These are phyloP conservation scores for Phytophthora macrochlamydospora DNA, from an alignment of 352 stramenopile species.

Conservation along the genomic window DNA sequence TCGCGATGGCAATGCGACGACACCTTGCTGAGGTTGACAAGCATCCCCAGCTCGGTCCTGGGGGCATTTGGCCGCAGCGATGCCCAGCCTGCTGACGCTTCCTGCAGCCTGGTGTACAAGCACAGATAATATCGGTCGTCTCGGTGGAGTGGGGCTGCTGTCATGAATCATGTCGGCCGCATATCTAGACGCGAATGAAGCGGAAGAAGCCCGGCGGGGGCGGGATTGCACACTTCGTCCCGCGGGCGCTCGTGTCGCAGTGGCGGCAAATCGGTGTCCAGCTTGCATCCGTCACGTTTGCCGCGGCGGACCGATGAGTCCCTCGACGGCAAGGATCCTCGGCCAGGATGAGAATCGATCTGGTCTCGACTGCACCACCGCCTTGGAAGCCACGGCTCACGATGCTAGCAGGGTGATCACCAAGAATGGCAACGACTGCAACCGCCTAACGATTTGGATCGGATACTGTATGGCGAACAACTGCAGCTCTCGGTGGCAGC, in stretches of 20 bases:
- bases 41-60: background rate
- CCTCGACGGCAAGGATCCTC: background rate
- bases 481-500: too few relatives aligned
- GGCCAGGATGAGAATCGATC: background rate
- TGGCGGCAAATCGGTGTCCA: constrained; percentile 1
- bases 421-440: too few relatives aligned
- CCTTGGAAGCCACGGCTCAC: background rate
- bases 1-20: background rate
- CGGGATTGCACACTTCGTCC: background rate
- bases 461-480: too few relatives aligned
- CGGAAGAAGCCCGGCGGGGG: background rate
- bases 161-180: background rate
- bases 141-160: background rate
- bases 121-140: too few relatives aligned
- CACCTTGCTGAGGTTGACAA: constrained; percentile 1
- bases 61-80: too few relatives aligned
- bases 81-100: too few relatives aligned
- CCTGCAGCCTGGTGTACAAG: too few relatives aligned
- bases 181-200: background rate
- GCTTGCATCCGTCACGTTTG: background rate
- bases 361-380: constrained; percentile 11
- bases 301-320: background rate
- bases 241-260: background rate
- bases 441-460: too few relatives aligned
- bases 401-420: background rate